Conservation (phyloP, 352 stramenopile species). For the Globisporangium heterothallicum region DNA sequence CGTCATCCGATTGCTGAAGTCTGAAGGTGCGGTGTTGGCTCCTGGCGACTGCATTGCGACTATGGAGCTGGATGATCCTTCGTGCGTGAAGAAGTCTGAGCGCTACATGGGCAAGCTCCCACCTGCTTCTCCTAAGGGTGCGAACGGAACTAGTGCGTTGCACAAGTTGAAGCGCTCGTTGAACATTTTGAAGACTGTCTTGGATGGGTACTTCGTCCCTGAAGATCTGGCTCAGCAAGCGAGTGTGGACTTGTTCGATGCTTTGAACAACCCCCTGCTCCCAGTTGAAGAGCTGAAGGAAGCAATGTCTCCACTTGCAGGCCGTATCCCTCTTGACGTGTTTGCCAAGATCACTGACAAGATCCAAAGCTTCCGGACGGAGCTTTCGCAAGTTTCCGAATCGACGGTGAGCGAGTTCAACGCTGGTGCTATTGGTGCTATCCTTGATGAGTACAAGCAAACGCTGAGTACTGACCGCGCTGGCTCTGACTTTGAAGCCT, state of each 20-base stretch:
- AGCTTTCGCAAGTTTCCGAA: slow-evolving; percentile 29
- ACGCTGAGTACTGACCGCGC: slow-evolving; percentile 49
- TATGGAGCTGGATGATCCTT: slow-evolving; percentile 97
- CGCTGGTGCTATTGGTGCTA: slow-evolving; percentile 39
- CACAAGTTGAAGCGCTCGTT: slow-evolving; percentile 77
- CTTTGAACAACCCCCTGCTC: slow-evolving; percentile 65
- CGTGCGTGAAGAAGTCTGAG: slow-evolving; percentile 92
- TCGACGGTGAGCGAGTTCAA: slow-evolving; percentile 40
- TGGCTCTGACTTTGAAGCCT: slow-evolving; percentile 62
- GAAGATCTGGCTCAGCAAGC: slow-evolving; percentile 83
- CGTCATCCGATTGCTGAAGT: slow-evolving; percentile 93
- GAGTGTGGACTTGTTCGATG: slow-evolving; percentile 81
- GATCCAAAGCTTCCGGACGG: slow-evolving; percentile 65
- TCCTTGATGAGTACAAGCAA: slow-evolving; percentile 65
- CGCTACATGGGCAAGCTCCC: slow-evolving; percentile 88
- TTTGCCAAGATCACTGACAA: slow-evolving; percentile 88
- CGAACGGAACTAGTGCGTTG: slow-evolving; percentile 40
- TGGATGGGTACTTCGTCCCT: slow-evolving; percentile 92
- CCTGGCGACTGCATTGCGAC: slow-evolving; percentile 96
- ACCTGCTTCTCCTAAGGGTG: slow-evolving; percentile 19
- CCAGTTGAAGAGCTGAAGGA: slow-evolving; percentile 95
- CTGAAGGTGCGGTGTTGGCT: slow-evolving; percentile 94
- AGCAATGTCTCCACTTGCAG: slow-evolving; percentile 93
- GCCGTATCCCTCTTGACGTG: slow-evolving; percentile 92
- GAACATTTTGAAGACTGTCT: slow-evolving; percentile 85